Evolutionary conservation across 2,329 filamentous ascomycete genomes (phyloP).

Genomic region (Thermoascus crustaceus): DNA sequence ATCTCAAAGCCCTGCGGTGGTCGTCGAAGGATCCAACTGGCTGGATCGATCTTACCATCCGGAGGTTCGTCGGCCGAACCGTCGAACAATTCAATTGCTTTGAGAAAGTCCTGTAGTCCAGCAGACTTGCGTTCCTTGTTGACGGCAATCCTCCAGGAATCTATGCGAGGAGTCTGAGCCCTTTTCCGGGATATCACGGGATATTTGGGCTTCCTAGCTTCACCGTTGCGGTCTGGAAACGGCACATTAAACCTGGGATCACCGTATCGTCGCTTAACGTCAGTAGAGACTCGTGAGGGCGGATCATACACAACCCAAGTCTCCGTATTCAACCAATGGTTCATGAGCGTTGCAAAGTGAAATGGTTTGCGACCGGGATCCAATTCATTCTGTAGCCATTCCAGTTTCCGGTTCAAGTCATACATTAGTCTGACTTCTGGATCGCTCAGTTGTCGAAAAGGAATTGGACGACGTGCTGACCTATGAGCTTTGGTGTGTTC

Average conservation of each 20-base stretch:
- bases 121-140: constrained; percentile 25
- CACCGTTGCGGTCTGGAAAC: constrained; percentile 15
- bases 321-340: constrained; percentile 35
- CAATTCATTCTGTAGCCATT: constrained; percentile 31
- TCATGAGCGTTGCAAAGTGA: constrained; percentile 32
- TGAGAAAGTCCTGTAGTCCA: constrained; percentile 23
- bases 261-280: constrained; percentile 24
- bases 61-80: constrained; percentile 30
- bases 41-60: constrained; percentile 32
- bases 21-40: constrained; percentile 32
- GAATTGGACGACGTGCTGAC: background rate
- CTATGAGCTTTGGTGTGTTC: background rate
- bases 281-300: constrained; percentile 25
- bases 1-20: constrained; percentile 32
- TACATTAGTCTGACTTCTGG: constrained; percentile 31
- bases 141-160: constrained; percentile 33
- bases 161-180: constrained; percentile 21
- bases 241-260: constrained; percentile 29
- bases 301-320: constrained; percentile 35
- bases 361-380: constrained; percentile 33
- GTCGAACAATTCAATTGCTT: constrained; percentile 24
- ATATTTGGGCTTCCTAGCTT: constrained; percentile 20
- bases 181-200: constrained; percentile 11
- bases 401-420: constrained; percentile 27
- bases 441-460: constrained; percentile 17